Base-by-base conservation (phyloP, 768 basidiomycete genomes). In the Suillus weaverae region DNA sequence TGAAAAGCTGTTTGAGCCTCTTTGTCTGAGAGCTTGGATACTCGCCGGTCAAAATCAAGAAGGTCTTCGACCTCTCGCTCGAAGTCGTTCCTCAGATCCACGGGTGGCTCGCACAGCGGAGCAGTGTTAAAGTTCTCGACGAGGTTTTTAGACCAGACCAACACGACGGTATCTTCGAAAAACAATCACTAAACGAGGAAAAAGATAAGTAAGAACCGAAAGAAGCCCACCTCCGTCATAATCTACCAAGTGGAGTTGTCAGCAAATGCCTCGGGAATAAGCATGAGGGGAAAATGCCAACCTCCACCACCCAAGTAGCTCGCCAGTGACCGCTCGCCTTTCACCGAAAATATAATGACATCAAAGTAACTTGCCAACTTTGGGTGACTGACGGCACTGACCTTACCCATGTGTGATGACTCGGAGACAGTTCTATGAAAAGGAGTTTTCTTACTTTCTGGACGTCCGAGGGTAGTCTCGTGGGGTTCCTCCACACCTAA, bases 271-370 rank as follows among this genome's bases (percentile, higher is more conserved):
- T 9, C 11, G 13, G 10, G n/a, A 62, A 59, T 67, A 53, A 64
- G 51, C 9, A 18, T 33, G 20, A 54, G 9, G 50, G 30, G 38
- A 53, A 4, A 51, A 22, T 22, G 71, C 85, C 66, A 66, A 90
- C 91, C 91, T 75, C 91, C 91, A 36, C 89, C 91, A n/a, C 86
- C 84, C 33, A 92, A 83, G 20, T 84, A 72, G 64, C 86, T 91
- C 1, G 89, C 87, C 10, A 89, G 72, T 39, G 89, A 89, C 8
- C 80, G 76, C 10, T 74, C 65, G 14, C 91, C 91, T 65, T 84
- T 82, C 30, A 70, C 41, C 69, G 85, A 62, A 76, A 87, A 78
- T 0, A 89, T 78, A 66, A 93, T 83, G 0, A 92, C 80, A 53
- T 91, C 84, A 30, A 83, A 79, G 69, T 84, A 91, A 1, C 78